phyloP scores from a whole-genome alignment of 2,329 filamentous ascomycete genomes.

The Talaromyces albobiverticillius region DNA sequence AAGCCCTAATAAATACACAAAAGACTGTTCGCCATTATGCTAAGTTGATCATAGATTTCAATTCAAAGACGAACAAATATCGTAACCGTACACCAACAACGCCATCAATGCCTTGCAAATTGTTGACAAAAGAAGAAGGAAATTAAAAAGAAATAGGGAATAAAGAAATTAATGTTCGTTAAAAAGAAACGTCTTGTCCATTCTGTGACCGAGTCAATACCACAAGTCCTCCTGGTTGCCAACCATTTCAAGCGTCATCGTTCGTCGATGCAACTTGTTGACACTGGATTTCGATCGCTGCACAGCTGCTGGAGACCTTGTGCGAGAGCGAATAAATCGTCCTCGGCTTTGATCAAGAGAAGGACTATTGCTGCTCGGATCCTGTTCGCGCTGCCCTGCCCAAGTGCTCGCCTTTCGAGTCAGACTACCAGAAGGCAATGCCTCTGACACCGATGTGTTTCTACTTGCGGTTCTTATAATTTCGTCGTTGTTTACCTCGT shows the following conservation, averaged over 20 bases:
- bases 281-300: constrained; percentile 11
- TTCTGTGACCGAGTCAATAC: constrained; percentile 14
- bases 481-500: background rate
- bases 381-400: constrained; percentile 3
- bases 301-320: constrained; percentile 14
- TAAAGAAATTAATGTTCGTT: too few species aligned
- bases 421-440: background rate
- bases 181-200: too few species aligned
- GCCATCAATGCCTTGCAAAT: background rate
- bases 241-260: constrained; percentile 35
- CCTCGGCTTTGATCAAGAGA: constrained; percentile 14
- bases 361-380: background rate
- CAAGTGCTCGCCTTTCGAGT: background rate
- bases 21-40: background rate
- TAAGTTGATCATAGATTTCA: background rate
- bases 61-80: background rate
- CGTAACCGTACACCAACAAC: background rate
- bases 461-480: constrained; percentile 1
- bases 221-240: constrained; percentile 36
- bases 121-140: background rate
- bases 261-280: constrained; percentile 18
- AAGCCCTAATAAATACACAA: background rate
- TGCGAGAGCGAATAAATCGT: constrained; percentile 21
- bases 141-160: background rate
- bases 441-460: background rate